Conservation (phyloP, 257 asterid species). For the Solanum sparsipilum region DNA sequence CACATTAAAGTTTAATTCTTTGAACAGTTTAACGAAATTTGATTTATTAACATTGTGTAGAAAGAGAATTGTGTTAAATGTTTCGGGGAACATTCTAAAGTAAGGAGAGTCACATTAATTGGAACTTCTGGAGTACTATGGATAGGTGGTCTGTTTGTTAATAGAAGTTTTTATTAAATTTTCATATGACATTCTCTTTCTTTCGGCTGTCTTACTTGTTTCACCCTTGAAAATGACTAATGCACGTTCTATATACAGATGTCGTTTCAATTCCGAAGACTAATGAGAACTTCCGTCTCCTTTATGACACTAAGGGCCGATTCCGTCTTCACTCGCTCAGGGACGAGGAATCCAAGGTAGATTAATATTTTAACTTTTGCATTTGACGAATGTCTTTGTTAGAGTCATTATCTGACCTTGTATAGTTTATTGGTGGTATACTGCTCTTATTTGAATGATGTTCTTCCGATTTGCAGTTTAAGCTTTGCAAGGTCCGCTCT, state of each 20-base stretch:
- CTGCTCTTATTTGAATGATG: background rate
- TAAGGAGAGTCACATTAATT: background rate
- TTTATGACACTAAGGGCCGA: background rate
- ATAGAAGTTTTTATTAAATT: background rate
- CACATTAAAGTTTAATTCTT: background rate
- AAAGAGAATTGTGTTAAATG: background rate
- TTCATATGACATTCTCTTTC: background rate
- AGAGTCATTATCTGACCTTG: background rate
- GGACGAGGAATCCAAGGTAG: slow-evolving; percentile 42
- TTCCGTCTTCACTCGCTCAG: slow-evolving; percentile 7
- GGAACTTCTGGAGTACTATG: background rate
- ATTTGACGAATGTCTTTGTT: background rate
- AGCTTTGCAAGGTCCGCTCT: slow-evolving; percentile 10
- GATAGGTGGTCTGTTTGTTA: background rate
- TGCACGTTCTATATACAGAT: slow-evolving; percentile 6
- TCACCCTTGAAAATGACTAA: background rate
- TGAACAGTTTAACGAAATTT: background rate
- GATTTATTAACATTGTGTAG: background rate
- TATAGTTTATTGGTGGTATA: background rate
- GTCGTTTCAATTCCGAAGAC: slow-evolving; percentile 49
- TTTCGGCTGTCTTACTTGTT: background rate
- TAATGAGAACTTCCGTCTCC: slow-evolving; percentile 44
- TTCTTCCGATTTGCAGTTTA: background rate
- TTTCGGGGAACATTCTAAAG: background rate
- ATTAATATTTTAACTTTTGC: background rate